phyloP scores from a whole-genome alignment of 768 basidiomycete genomes.

The Pleurotus sapidus region DNA sequence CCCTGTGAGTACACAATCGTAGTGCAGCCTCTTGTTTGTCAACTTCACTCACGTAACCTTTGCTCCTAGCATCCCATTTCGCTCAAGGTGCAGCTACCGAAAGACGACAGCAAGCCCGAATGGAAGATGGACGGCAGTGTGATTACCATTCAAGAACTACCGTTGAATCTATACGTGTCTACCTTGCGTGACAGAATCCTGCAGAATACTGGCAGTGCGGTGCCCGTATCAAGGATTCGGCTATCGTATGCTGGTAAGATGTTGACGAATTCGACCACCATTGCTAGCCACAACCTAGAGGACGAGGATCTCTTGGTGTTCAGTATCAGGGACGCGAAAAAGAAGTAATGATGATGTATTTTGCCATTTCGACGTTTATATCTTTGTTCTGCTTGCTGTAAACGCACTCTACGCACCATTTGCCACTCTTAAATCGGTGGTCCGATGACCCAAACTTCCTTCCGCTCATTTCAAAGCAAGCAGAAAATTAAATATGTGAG shows the following conservation, averaged over 20 bases:
- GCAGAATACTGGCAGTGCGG: slow-evolving; percentile 71
- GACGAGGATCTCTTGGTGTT: slow-evolving; percentile 84
- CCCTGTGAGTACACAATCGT: slow-evolving; percentile 46
- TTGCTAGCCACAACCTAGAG: slow-evolving; percentile 87
- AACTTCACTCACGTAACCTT: not conserved
- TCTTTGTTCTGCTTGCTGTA: not conserved
- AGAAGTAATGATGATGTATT: slow-evolving; percentile 42
- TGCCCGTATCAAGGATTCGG: slow-evolving; percentile 78
- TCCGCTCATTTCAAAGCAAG: too few species aligned
- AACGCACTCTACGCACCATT: too few species aligned
- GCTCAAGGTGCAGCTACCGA: slow-evolving; percentile 80
- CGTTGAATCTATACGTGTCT: slow-evolving; percentile 81
- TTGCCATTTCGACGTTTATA: not conserved
- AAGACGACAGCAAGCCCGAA: slow-evolving; percentile 80
- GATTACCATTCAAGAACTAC: slow-evolving; percentile 78
- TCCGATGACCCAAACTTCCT: too few species aligned
- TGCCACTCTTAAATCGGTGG: too few species aligned
- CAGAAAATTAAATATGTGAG: not conserved
- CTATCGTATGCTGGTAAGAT: slow-evolving; percentile 80
- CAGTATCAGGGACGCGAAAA: slow-evolving; percentile 73
- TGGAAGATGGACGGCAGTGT: slow-evolving; percentile 87
- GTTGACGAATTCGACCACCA: slow-evolving; percentile 81
- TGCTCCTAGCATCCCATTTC: slow-evolving; percentile 74
- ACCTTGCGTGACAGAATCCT: slow-evolving; percentile 88
- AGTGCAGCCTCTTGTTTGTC: too few species aligned